Base-by-base conservation (phyloP, 331 rosid species). In the Acacia concinna region DNA sequence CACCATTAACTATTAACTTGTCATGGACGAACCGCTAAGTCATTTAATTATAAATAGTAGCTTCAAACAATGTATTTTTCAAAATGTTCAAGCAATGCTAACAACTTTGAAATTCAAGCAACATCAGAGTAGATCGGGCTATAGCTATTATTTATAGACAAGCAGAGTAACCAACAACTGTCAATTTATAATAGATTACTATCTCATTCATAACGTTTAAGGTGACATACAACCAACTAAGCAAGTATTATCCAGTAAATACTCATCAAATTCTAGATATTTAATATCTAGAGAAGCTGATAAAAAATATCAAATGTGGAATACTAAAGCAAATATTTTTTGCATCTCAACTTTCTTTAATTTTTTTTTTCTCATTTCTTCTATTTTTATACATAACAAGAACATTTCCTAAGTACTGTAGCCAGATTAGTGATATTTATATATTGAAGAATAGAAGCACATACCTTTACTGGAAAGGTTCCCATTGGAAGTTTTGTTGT, bases 391-490 rank as follows among this genome's bases (percentile, higher is more conserved):
- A 51, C 59, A 20, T 51, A 20, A 51, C 12, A 20, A 51, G 59
- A 51, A 51, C n/a, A 51, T 51, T 20, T 7, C 59, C 10, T 0
- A 51, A 51, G 11, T 20, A 51, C n/a, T 51, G 27, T 51, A 17
- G 5, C n/a, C 23, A 18, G 27, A 77, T 41, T 31, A 76, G 78
- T 34, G 46, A 62, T 34, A 72, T 59, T 82, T 79, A 52, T 71
- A 74, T 83, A 65, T 31, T 30, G 47, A 65, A 57, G 78, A 75
- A 40, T 74, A 81, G 32, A 65, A 71, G 76, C 71, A 74, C 92
- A 78, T 37, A 96, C 99, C 99, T 96, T 96, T 69, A 96, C 97
- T 7, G 99, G 98, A 89, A 96, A 96, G 76, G 98, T 90, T 82
- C 98, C 99, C 86, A 74, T 34, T 71, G 99, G 99, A 86, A 96